A percentile compares a stretch with the other conserved stretches of the same genome.
Conservation (phyloP, 1,284 basidiomycete species). For the Cutaneotrichosporon cyanovorans region DNA sequence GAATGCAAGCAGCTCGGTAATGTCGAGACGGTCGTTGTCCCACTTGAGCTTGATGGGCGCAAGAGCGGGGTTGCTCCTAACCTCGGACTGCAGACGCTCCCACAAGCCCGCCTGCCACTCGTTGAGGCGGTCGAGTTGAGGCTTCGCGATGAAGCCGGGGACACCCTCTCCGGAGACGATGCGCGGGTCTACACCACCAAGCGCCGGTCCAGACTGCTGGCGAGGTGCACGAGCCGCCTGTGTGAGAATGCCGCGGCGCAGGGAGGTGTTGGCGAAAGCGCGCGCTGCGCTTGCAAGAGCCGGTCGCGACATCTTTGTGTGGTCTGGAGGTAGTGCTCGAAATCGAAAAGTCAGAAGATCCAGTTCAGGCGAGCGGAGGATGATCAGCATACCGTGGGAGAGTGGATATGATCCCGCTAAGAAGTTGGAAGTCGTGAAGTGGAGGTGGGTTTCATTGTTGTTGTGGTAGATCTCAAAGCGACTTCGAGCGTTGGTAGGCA, state of each 20-base stretch:
- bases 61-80: constrained; percentile 40
- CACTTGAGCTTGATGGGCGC: constrained; percentile 36
- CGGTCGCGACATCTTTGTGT: constrained; percentile 8
- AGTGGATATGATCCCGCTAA: neutral
- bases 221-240: neutral
- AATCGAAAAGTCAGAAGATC: constrained; percentile 8
- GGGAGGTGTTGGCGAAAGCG: neutral
- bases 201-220: constrained; percentile 1
- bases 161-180: constrained; percentile 25
- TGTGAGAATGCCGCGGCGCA: constrained; percentile 2
- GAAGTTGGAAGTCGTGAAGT: too few relatives aligned
- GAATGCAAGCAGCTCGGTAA: constrained; percentile 56
- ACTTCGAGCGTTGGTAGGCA: neutral
- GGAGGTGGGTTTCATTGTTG: too few relatives aligned
- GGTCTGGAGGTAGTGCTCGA: neutral
- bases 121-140: constrained; percentile 31
- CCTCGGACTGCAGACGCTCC: constrained; percentile 39
- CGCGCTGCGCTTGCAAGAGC: constrained; percentile 2
- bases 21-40: constrained; percentile 36
- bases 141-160: constrained; percentile 30
- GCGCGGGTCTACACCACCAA: constrained; percentile 31
- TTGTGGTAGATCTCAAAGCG: too few relatives aligned
- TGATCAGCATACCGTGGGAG: constrained; percentile 7
- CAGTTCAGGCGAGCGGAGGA: neutral
- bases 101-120: constrained; percentile 43